These are phyloP conservation scores for Alternaria angustiovoidea DNA, from an alignment of 2,329 filamentous ascomycete species.

Conservation along the genomic window DNA sequence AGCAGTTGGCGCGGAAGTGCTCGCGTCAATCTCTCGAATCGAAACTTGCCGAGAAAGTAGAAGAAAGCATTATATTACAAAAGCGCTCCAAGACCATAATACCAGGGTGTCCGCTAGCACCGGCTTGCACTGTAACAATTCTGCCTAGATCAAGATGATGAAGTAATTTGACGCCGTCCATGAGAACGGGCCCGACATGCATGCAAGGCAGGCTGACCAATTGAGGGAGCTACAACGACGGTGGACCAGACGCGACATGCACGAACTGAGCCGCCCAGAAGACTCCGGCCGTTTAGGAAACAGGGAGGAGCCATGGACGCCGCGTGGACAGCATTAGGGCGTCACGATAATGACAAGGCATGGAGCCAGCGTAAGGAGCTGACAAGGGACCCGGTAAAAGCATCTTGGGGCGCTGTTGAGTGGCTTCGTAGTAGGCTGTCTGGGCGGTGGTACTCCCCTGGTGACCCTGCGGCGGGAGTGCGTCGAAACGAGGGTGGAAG, in stretches of 20 bases:
- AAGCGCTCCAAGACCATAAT: constrained; percentile 4
- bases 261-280: constrained; percentile 23
- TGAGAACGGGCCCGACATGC: constrained; percentile 19
- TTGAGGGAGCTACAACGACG: constrained; percentile 7
- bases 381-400: constrained; percentile 21
- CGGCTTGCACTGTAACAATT: constrained; percentile 5
- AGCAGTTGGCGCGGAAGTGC: constrained; percentile 2
- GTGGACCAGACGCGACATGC: constrained; percentile 23
- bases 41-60: constrained; percentile 5
- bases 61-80: constrained; percentile 2
- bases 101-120: constrained; percentile 3
- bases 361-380: constrained; percentile 11
- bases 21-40: constrained; percentile 5
- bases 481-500: constrained; percentile 12
- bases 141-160: constrained; percentile 22
- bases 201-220: constrained; percentile 23
- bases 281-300: constrained; percentile 13
- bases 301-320: constrained; percentile 33
- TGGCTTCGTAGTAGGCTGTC: constrained; percentile 3
- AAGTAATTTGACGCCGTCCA: constrained; percentile 28
- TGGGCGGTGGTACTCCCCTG: constrained; percentile 13
- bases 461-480: constrained; percentile 20
- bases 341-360: constrained; percentile 27
- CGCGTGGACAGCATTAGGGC: constrained; percentile 35
- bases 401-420: constrained; percentile 11